Conservation (phyloP, 805 yeast genomes). For the Cyberlindnera nakhonratchasimensis region DNA sequence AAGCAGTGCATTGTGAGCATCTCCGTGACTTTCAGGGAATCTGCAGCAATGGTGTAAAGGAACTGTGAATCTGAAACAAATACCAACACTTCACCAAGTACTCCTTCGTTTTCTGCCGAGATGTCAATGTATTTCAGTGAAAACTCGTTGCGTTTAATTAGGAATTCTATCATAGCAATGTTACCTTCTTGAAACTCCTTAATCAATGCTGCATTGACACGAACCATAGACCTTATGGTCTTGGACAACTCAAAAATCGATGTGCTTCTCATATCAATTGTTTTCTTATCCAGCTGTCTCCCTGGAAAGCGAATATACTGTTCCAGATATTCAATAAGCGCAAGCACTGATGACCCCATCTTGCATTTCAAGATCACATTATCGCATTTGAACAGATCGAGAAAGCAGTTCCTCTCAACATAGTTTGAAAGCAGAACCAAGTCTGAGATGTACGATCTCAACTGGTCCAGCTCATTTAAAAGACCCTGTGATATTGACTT, state of each 20-base stretch:
- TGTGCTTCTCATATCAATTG: not conserved
- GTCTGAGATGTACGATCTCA: conserved; percentile 1
- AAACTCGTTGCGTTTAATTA: conserved; percentile 10
- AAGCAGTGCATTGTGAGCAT: conserved; percentile 5
- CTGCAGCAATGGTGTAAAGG: conserved; percentile 3
- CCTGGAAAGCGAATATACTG: not conserved
- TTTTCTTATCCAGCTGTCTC: not conserved
- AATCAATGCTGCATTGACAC: conserved; percentile 4
- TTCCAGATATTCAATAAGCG: not conserved
- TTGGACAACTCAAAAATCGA: not conserved
- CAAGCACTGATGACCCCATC: not conserved
- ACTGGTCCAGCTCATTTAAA: not conserved
- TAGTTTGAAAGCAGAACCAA: conserved; percentile 5
- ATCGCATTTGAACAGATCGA: conserved; percentile 11
- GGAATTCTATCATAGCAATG: conserved; percentile 6
- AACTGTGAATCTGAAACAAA: conserved; percentile 7
- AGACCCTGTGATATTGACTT: not conserved
- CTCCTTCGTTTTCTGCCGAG: not conserved
- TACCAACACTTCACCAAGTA: not conserved
- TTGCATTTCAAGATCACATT: conserved; percentile 7
- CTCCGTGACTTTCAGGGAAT: conserved; percentile 5
- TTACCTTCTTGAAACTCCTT: conserved; percentile 1
- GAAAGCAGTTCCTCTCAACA: conserved; percentile 7
- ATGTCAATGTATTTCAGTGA: conserved; percentile 3
- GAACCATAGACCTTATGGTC: conserved; percentile 6